Evolutionary conservation across 441 rosid species (phyloP), one percentile per base, ranked within the genome.

Genomic region (Pelargonium myrrhifolium): DNA sequence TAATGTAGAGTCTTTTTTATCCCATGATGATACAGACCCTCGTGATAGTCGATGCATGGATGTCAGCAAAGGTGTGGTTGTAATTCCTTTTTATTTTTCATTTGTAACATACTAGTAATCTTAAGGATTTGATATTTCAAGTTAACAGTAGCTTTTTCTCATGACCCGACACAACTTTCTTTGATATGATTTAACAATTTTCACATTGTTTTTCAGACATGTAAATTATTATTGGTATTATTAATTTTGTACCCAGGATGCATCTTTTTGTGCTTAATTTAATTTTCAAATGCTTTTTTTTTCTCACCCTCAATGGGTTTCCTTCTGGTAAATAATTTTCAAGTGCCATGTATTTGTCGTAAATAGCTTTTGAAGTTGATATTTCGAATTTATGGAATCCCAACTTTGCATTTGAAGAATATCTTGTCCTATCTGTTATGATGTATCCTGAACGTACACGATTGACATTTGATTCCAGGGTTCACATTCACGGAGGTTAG

Each of bases 1-100:
- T 68, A 85, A 91, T 28, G 92, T 85, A 2, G 97, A 87, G 74
- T 90, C 96, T 73, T 84, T 87, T 82, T 75, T 88, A 81, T 84
- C 93, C 49, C 87, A 79, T 74, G 93, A 87, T 70, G 93, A 86
- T 75, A 71, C 82, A 15, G 96, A 87, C 72, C 86, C 83, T 65
- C 73, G 88, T 65, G 93, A 86, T 67, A 45, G 81, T 0, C 84
- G 84, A 22, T 22, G 26, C 64, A 83, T 80, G 87, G 93, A 88
- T 76, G 85, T 82, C 71, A 83, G 87, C 78, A 85, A 82, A 79
- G 90, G 96, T 87, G 76, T 39, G n/a, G 9, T 31, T 45, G 17
- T 47, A 14, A 14, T 2, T 0, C 3, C 4, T 47, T 14, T 45
- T 45, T 9, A 14, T 14, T 14, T 45, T 45, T 45, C 0, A 1